Evolutionary conservation across 1,284 basidiomycete species (phyloP).

Genomic region (Entoloma clypeatum): DNA sequence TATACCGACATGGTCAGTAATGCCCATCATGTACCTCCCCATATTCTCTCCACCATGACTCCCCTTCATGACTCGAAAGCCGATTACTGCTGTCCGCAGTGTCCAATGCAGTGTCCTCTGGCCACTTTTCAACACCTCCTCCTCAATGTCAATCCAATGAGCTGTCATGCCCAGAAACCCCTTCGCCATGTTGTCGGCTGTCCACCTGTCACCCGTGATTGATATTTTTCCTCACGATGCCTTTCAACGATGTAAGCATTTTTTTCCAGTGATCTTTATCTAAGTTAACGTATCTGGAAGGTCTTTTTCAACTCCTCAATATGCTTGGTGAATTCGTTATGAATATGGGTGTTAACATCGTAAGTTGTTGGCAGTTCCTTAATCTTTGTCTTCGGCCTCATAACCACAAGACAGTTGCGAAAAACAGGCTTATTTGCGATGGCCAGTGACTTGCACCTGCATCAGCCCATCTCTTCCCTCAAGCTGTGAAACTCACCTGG

Average conservation of each 20-base stretch:
- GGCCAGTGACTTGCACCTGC: slow-evolving; percentile 10
- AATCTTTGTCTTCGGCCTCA: slow-evolving; percentile 13
- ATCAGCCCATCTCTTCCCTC: background rate
- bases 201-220: background rate
- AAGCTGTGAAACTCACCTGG: slow-evolving; percentile 11
- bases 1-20: too few relatives aligned
- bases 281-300: slow-evolving; percentile 8
- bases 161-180: too few relatives aligned
- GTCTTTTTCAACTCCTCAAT: slow-evolving; percentile 8
- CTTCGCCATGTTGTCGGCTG: background rate
- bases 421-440: slow-evolving; percentile 16
- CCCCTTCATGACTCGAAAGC: too few relatives aligned
- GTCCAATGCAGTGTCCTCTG: too few relatives aligned
- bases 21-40: too few relatives aligned
- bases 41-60: too few relatives aligned
- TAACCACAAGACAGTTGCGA: slow-evolving; percentile 17
- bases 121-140: too few relatives aligned
- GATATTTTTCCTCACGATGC: background rate
- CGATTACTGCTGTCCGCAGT: too few relatives aligned
- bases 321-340: slow-evolving; percentile 14
- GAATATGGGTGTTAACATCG: slow-evolving; percentile 14
- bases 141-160: too few relatives aligned
- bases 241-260: background rate
- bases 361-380: slow-evolving; percentile 15
- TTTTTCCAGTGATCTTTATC: background rate